These are phyloP conservation scores for Rubia peregrina DNA, from an alignment of 305 asterid species.

Conservation along the genomic window DNA sequence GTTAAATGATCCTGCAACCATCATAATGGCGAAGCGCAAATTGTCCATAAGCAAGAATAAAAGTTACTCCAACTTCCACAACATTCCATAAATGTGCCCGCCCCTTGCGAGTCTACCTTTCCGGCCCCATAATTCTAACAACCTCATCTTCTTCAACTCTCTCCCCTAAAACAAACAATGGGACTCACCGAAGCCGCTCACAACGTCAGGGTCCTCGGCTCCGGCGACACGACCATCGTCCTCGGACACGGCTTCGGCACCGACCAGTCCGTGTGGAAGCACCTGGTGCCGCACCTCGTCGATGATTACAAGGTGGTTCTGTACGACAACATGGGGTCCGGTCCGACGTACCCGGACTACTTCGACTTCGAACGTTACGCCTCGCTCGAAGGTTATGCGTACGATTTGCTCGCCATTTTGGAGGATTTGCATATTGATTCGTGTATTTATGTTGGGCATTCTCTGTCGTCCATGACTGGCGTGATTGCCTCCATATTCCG, in stretches of 20 bases:
- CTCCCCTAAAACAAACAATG: constrained; percentile 19
- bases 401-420: constrained; percentile 56
- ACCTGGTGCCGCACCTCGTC: constrained; percentile 55
- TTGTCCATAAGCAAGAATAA: no score
- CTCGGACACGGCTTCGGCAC: constrained; percentile 82
- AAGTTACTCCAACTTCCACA: background rate
- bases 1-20: no score
- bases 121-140: background rate
- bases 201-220: constrained; percentile 56
- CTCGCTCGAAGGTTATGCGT: constrained; percentile 61
- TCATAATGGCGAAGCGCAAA: no score
- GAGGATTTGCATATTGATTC: constrained; percentile 43
- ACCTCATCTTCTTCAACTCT: background rate
- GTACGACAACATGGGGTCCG: constrained; percentile 83
- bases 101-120: background rate
- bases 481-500: constrained; percentile 63
- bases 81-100: background rate
- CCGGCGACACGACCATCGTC: constrained; percentile 45
- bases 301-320: constrained; percentile 42
- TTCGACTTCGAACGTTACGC: constrained; percentile 69
- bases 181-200: constrained; percentile 42
- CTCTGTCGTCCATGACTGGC: constrained; percentile 67
- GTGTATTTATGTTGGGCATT: constrained; percentile 68
- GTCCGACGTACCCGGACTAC: constrained; percentile 67
- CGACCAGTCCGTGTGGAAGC: constrained; percentile 79